A percentile compares a stretch with the other conserved stretches of the same genome.
These are phyloP conservation scores for Globisporangium orthogonon DNA, from an alignment of 352 stramenopile species.

Conservation along the genomic window DNA sequence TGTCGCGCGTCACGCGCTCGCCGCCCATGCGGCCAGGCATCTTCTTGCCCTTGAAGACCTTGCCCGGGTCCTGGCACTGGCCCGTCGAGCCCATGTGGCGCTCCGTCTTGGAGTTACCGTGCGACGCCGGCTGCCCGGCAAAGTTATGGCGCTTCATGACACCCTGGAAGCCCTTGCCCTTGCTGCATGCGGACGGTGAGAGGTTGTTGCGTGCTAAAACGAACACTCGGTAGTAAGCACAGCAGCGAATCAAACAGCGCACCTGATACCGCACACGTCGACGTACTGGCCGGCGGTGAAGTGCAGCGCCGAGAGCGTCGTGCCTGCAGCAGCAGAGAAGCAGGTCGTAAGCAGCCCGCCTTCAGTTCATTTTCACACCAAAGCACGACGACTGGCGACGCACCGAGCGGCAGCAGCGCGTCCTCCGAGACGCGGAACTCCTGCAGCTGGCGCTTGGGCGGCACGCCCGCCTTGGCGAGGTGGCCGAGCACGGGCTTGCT, in stretches of 20 bases:
- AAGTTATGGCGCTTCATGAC: slow-evolving; percentile 99
- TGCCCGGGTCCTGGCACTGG: slow-evolving; percentile 97
- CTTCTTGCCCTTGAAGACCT: slow-evolving; percentile 99
- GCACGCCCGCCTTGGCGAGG: slow-evolving; percentile 89
- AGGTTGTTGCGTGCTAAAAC: too few relatives aligned
- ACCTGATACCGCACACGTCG: slow-evolving; percentile 93
- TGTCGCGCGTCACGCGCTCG: slow-evolving; percentile 94
- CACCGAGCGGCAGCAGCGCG: slow-evolving; percentile 79
- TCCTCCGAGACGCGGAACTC: slow-evolving; percentile 94
- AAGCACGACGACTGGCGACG: too few relatives aligned
- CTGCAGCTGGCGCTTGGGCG: slow-evolving; percentile 92
- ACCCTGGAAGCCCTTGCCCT: slow-evolving; percentile 89
- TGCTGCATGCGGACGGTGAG: slow-evolving; percentile 28
- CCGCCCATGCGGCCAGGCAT: slow-evolving; percentile 98
- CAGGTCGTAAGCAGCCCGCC: neutral
- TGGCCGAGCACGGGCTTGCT: slow-evolving; percentile 90
- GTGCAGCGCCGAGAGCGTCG: slow-evolving; percentile 93
- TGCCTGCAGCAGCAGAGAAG: slow-evolving; percentile 21
- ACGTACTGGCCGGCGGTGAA: slow-evolving; percentile 98
- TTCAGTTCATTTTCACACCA: neutral
- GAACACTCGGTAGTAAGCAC: neutral
- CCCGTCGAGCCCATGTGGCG: slow-evolving; percentile 95
- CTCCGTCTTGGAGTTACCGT: slow-evolving; percentile 98
- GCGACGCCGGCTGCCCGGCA: slow-evolving; percentile 92
- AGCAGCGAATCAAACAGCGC: slow-evolving; percentile 8